Conservation (phyloP, 208 protist genomes). For the Vickermania ingenoplastis region DNA sequence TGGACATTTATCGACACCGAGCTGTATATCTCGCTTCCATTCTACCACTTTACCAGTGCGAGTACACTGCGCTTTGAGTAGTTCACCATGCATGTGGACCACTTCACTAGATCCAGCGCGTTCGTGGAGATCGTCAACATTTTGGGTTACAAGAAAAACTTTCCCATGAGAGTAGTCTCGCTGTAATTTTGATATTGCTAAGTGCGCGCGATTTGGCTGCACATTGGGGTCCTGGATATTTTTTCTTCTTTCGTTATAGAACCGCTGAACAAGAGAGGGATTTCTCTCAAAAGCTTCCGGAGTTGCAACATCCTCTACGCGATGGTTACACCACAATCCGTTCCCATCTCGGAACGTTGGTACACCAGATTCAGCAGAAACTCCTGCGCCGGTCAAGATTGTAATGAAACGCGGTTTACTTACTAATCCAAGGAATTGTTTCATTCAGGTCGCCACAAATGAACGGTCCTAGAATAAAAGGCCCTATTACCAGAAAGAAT, state of each 20-base stretch:
- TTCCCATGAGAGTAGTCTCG: conserved; percentile 5
- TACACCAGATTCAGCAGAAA: conserved; percentile 66
- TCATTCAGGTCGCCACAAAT: conserved; percentile 16
- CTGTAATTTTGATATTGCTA: conserved; percentile 37
- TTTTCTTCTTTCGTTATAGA: conserved; percentile 53
- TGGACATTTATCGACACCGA: conserved; percentile 23
- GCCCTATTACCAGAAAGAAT: too few relatives aligned
- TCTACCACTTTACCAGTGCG: conserved; percentile 22
- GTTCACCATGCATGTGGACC: conserved; percentile 78
- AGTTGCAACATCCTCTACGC: conserved; percentile 56
- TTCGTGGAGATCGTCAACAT: conserved; percentile 74
- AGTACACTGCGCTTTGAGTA: conserved; percentile 55
- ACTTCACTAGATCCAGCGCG: conserved; percentile 44
- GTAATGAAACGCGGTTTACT: conserved; percentile 20
- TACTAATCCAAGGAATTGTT: conserved; percentile 20
- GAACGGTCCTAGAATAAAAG: too few relatives aligned
- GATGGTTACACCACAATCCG: conserved; percentile 67
- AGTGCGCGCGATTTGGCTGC: conserved; percentile 44
- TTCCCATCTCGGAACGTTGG: conserved; percentile 43
- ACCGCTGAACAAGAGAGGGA: conserved; percentile 43
- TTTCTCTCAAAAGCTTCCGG: conserved; percentile 34
- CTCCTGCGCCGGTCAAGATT: conserved; percentile 67
- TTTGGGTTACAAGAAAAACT: conserved; percentile 63
- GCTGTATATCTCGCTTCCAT: conserved; percentile 12
- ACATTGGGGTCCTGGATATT: conserved; percentile 21